Conservation (phyloP, 108 stramenopile genomes). For the Nannochloropsis gaditana region DNA sequence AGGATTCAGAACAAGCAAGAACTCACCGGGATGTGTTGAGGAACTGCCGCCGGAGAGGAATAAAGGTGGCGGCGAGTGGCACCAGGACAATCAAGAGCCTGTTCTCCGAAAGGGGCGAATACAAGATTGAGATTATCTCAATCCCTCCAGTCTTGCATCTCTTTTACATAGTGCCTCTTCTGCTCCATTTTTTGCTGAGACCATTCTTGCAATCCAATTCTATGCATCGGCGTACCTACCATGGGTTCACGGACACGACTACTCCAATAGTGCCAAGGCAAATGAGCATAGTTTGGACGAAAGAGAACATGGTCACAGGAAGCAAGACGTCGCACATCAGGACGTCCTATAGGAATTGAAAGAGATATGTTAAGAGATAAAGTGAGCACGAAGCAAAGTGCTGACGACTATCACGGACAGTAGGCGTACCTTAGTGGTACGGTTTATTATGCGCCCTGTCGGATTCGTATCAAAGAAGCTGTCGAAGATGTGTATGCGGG, state of each 20-base stretch:
- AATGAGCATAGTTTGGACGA: slow-evolving; percentile 60
- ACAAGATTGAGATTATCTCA: not conserved
- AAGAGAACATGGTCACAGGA: slow-evolving; percentile 61
- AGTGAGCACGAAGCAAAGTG: too few species aligned
- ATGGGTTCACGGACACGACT: slow-evolving; percentile 55
- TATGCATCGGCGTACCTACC: slow-evolving; percentile 25
- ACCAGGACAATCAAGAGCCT: not conserved
- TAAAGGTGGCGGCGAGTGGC: slow-evolving; percentile 65
- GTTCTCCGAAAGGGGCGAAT: not conserved
- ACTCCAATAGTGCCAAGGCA: slow-evolving; percentile 70
- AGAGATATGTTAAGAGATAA: not conserved
- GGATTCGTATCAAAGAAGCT: slow-evolving; percentile 86
- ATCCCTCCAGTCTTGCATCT: not conserved
- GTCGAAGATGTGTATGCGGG: not conserved
- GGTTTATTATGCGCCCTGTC: slow-evolving; percentile 73
- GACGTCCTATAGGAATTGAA: slow-evolving; percentile 65
- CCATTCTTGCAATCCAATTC: not conserved
- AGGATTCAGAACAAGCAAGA: not conserved
- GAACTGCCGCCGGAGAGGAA: slow-evolving; percentile 66
- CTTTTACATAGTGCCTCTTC: not conserved
- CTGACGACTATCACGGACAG: too few species aligned
- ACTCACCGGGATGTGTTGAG: slow-evolving; percentile 55
- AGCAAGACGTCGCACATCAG: slow-evolving; percentile 81
- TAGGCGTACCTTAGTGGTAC: slow-evolving; percentile 29
- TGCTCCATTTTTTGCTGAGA: not conserved